Evolutionary conservation across 2,329 filamentous ascomycete genomes (phyloP).

Genomic region (Ophiostoma triangulosporum): DNA sequence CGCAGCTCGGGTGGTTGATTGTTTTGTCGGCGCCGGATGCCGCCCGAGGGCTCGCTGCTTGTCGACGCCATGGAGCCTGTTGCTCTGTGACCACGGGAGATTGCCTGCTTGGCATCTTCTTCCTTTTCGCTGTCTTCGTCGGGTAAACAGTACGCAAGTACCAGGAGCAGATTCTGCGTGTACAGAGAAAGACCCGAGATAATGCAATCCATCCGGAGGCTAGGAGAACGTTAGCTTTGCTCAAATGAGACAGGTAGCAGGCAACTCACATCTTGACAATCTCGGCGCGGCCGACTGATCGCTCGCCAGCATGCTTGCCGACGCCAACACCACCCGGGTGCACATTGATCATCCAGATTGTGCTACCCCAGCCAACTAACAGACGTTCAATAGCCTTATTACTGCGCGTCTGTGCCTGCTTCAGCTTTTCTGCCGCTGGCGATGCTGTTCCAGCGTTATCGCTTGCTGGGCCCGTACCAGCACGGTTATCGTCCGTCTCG

Average conservation of each 20-base stretch:
- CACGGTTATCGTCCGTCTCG: slow-evolving; percentile 33
- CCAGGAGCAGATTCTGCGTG: slow-evolving; percentile 77
- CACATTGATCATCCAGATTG: slow-evolving; percentile 90
- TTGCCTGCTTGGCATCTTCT: slow-evolving; percentile 15
- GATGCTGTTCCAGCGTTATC: slow-evolving; percentile 18
- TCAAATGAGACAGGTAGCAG: not conserved
- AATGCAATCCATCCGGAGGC: slow-evolving; percentile 90
- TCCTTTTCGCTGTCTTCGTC: slow-evolving; percentile 44
- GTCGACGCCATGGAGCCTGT: slow-evolving; percentile 33
- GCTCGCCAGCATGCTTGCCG: slow-evolving; percentile 55
- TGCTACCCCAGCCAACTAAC: slow-evolving; percentile 89
- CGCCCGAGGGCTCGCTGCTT: slow-evolving; percentile 47
- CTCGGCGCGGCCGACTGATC: slow-evolving; percentile 66
- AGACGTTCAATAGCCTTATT: slow-evolving; percentile 56
- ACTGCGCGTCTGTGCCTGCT: slow-evolving; percentile 33
- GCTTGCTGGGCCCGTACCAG: not conserved
- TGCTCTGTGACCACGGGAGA: slow-evolving; percentile 25
- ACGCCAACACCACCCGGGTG: slow-evolving; percentile 57
- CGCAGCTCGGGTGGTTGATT: slow-evolving; percentile 79
- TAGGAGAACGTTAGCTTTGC: slow-evolving; percentile 21
- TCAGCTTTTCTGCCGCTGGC: slow-evolving; percentile 32
- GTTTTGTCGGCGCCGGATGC: slow-evolving; percentile 58
- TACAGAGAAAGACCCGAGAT: slow-evolving; percentile 95
- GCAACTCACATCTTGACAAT: slow-evolving; percentile 70
- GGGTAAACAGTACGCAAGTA: slow-evolving; percentile 77